These are phyloP conservation scores for Mycothermus thermophilus DNA, from an alignment of 495 filamentous ascomycete genomes.

Conservation along the genomic window DNA sequence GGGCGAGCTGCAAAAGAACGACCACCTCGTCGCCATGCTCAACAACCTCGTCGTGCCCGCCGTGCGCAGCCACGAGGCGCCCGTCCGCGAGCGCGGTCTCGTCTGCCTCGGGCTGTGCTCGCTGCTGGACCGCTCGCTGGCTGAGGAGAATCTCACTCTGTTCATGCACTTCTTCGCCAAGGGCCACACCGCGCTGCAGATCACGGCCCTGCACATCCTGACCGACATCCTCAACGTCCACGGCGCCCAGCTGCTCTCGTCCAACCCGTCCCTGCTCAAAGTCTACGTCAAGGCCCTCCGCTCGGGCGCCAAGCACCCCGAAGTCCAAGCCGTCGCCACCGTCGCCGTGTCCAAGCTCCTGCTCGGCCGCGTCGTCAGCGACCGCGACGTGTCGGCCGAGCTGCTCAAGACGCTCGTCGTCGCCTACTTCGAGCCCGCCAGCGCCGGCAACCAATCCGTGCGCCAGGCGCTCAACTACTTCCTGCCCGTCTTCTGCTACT, in stretches of 20 bases:
- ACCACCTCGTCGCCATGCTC: slow-evolving; percentile 80
- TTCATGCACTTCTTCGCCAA: slow-evolving; percentile 95
- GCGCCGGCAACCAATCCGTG: slow-evolving; percentile 68
- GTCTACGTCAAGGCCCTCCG: slow-evolving; percentile 65
- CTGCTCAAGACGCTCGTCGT: slow-evolving; percentile 71
- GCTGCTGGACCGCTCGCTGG: slow-evolving; percentile 78
- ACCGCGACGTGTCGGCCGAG: slow-evolving; percentile 42
- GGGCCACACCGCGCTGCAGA: slow-evolving; percentile 78
- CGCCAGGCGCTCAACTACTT: slow-evolving; percentile 88
- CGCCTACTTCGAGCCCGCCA: slow-evolving; percentile 83
- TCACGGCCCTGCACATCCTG: slow-evolving; percentile 81
- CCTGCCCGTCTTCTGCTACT: slow-evolving; percentile 88
- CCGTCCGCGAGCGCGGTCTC: slow-evolving; percentile 79
- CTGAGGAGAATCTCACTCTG: slow-evolving; percentile 81
- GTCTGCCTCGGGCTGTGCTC: slow-evolving; percentile 82
- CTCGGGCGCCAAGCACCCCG: slow-evolving; percentile 47
- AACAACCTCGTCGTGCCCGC: slow-evolving; percentile 95
- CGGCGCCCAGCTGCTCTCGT: slow-evolving; percentile 53
- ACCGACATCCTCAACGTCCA: slow-evolving; percentile 85
- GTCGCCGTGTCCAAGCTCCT: slow-evolving; percentile 75
- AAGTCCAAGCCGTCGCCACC: slow-evolving; percentile 71
- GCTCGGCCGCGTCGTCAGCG: slow-evolving; percentile 53
- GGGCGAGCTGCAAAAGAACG: slow-evolving; percentile 71
- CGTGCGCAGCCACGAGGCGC: slow-evolving; percentile 81
- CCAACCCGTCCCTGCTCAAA: slow-evolving; percentile 53